Percentiles rank a stretch among this genome's conserved stretches.
These are phyloP conservation scores for Aechmea fasciata DNA, from an alignment of 176 grass and related monocot genomes.

Conservation along the genomic window DNA sequence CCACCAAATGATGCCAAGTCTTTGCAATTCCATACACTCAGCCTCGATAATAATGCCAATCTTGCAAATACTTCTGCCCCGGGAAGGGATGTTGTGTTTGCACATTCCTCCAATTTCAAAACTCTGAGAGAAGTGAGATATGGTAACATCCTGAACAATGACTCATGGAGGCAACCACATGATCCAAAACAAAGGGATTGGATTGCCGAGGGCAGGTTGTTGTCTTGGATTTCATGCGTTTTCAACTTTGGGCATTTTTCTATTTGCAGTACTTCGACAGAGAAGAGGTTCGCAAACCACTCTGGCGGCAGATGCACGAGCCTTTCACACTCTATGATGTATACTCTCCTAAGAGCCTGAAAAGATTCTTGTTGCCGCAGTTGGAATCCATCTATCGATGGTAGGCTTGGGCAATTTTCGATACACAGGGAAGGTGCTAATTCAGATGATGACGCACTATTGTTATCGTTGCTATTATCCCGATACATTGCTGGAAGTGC, in stretches of 20 bases:
- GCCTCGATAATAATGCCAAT: background rate
- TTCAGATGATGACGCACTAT: background rate
- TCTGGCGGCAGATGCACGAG: background rate
- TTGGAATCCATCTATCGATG: background rate
- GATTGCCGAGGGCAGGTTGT: constrained; percentile 1
- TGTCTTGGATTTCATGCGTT: background rate
- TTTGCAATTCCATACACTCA: background rate
- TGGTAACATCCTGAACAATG: background rate
- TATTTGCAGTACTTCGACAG: background rate
- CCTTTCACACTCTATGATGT: background rate
- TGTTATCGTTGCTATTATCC: background rate
- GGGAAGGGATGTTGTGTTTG: background rate
- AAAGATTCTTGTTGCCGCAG: background rate
- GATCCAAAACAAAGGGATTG: background rate
- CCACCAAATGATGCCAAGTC: constrained; percentile 2
- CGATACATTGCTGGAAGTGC: background rate
- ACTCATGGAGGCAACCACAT: background rate
- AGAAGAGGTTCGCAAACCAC: background rate
- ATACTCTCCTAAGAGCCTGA: background rate
- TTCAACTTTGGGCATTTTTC: background rate
- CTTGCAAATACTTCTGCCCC: background rate
- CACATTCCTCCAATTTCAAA: background rate
- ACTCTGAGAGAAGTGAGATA: background rate
- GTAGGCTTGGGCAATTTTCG: background rate
- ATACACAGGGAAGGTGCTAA: background rate